A percentile compares a stretch with the other conserved stretches of the same genome.
phyloP scores from a whole-genome alignment of 2,329 filamentous ascomycete genomes.

The Pseudogymnoascus sp. region DNA sequence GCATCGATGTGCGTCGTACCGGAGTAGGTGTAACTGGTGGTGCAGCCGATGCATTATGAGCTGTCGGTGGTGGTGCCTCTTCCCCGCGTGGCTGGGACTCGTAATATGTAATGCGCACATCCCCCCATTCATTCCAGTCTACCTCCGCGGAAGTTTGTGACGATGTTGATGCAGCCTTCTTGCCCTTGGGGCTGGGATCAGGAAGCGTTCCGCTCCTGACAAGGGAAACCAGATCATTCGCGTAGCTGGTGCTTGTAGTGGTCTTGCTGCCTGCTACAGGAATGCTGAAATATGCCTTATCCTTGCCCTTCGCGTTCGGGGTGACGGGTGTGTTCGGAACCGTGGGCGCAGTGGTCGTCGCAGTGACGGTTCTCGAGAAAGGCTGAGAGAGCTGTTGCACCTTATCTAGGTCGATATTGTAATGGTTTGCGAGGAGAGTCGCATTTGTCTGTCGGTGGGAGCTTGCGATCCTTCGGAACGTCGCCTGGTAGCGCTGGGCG shows the following conservation, averaged over 20 bases:
- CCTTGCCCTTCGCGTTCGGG: slow-evolving; percentile 66
- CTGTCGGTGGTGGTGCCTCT: slow-evolving; percentile 25
- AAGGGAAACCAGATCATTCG: slow-evolving; percentile 77
- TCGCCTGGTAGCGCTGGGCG: slow-evolving; percentile 86
- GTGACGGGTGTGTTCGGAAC: slow-evolving; percentile 47
- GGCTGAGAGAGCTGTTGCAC: slow-evolving; percentile 77
- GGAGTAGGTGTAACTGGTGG: slow-evolving; percentile 30
- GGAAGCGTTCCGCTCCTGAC: slow-evolving; percentile 48
- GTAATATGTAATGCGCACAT: slow-evolving; percentile 77
- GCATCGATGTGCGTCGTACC: slow-evolving; percentile 28
- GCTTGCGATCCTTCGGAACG: slow-evolving; percentile 66
- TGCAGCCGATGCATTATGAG: slow-evolving; percentile 18
- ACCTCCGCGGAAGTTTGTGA: slow-evolving; percentile 24
- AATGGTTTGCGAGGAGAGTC: slow-evolving; percentile 76
- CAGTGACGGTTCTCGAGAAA: slow-evolving; percentile 64
- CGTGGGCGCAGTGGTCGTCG: slow-evolving; percentile 37
- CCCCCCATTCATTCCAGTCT: slow-evolving; percentile 71
- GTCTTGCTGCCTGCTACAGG: slow-evolving; percentile 36
- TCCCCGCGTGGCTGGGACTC: slow-evolving; percentile 20
- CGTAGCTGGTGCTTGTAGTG: slow-evolving; percentile 54
- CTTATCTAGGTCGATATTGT: slow-evolving; percentile 69
- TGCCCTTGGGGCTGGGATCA: slow-evolving; percentile 24
- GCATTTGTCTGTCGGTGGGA: slow-evolving; percentile 61
- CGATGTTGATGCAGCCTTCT: slow-evolving; percentile 15
- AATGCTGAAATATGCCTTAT: slow-evolving; percentile 47